These are phyloP conservation scores for Citrus sp. DNA, from an alignment of 345 rosid genomes.

Conservation along the genomic window DNA sequence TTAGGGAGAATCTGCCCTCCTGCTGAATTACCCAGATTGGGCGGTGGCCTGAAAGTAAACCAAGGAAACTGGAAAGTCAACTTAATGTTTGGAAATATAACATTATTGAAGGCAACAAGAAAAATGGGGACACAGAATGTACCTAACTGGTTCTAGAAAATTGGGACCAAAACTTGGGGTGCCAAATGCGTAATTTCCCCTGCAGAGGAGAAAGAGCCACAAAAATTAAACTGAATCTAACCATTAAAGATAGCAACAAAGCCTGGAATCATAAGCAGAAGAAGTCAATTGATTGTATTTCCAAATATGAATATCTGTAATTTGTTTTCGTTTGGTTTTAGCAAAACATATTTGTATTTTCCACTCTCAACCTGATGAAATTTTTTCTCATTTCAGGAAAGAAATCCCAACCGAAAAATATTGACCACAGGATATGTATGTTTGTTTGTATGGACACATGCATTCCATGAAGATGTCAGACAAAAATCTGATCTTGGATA, in stretches of 20 bases:
- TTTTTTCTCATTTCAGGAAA: neutral
- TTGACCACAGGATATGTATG: neutral
- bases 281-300: conserved; percentile 1
- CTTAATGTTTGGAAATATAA: conserved; percentile 5
- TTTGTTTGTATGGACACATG: neutral
- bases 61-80: conserved; percentile 4
- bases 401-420: neutral
- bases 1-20: conserved; percentile 40
- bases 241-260: neutral
- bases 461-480: neutral
- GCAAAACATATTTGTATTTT: neutral
- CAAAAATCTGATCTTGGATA: neutral
- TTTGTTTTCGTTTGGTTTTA: neutral
- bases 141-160: conserved; percentile 33
- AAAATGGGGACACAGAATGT: neutral
- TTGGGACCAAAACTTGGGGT: conserved; percentile 25
- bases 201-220: neutral
- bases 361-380: neutral
- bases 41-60: conserved; percentile 39
- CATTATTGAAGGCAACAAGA: neutral
- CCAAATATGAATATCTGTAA: neutral
- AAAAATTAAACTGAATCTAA: neutral
- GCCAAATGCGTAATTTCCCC: conserved; percentile 35
- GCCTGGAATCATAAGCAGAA: conserved; percentile 2
- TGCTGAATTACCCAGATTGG: conserved; percentile 31